Evolutionary conservation across 2,329 filamentous ascomycete genomes (phyloP).

Genomic region (Aureobasidium mangrovei): DNA sequence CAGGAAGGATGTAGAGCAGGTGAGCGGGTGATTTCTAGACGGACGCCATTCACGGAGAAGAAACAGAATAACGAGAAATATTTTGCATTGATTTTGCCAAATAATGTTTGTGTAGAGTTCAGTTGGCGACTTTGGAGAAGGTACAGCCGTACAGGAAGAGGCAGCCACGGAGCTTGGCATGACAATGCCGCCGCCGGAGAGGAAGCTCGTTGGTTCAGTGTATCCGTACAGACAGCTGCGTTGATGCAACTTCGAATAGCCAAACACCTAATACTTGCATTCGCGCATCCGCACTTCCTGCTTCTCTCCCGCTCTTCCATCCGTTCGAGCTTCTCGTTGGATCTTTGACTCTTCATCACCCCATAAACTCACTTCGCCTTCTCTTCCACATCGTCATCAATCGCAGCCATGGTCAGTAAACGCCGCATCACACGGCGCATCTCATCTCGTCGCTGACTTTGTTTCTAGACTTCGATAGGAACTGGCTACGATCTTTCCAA

Average conservation of each 20-base stretch:
- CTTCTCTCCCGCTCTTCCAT: background rate
- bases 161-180: slow-evolving; percentile 2
- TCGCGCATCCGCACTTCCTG: background rate
- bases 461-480: slow-evolving; percentile 85
- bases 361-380: slow-evolving; percentile 71
- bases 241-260: slow-evolving; percentile 2
- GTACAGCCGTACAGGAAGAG: no score
- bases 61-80: no score
- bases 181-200: background rate
- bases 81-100: no score
- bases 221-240: slow-evolving; percentile 2
- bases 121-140: no score
- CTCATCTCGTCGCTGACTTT: background rate
- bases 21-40: no score
- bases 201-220: background rate
- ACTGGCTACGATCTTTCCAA: slow-evolving; percentile 99
- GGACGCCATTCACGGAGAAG: no score
- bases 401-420: slow-evolving; percentile 14
- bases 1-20: no score
- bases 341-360: background rate
- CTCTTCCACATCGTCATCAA: slow-evolving; percentile 38
- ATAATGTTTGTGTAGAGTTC: no score
- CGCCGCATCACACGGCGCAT: background rate
- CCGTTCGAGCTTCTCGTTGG: background rate
- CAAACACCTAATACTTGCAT: slow-evolving; percentile 2